Conservation (phyloP, 495 filamentous ascomycete genomes). For the Neurospora pannonica region DNA sequence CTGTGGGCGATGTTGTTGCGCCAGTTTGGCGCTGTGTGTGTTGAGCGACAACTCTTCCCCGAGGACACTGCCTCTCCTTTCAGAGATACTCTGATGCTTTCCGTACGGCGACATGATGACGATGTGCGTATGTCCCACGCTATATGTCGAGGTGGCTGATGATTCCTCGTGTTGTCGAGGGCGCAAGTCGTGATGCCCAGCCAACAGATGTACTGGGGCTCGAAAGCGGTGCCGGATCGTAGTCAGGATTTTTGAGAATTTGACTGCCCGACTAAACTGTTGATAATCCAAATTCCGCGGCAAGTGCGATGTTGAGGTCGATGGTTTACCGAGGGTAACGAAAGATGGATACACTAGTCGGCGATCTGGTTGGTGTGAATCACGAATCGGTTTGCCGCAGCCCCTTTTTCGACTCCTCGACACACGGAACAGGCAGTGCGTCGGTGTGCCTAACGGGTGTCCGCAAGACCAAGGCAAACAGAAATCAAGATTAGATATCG, state of each 20-base stretch:
- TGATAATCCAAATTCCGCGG: not conserved
- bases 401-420: not conserved
- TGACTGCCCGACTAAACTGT: not conserved
- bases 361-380: not conserved
- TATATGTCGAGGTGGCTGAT: not conserved
- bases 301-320: not conserved
- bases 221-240: not conserved
- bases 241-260: not conserved
- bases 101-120: conserved; percentile 30
- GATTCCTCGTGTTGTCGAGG: not conserved
- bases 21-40: conserved; percentile 36
- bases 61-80: conserved; percentile 33
- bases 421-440: not conserved
- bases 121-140: not conserved
- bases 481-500: not conserved
- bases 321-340: not conserved
- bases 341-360: not conserved
- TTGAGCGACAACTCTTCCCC: conserved; percentile 36
- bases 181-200: not conserved
- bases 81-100: conserved; percentile 32
- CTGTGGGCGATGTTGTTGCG: conserved; percentile 35
- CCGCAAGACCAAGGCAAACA: not conserved
- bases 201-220: not conserved
- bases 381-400: not conserved
- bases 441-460: not conserved